A percentile compares a stretch with the other conserved stretches of the same genome.
Conservation (phyloP, 768 basidiomycete genomes). For the Hydnum rufescens region DNA sequence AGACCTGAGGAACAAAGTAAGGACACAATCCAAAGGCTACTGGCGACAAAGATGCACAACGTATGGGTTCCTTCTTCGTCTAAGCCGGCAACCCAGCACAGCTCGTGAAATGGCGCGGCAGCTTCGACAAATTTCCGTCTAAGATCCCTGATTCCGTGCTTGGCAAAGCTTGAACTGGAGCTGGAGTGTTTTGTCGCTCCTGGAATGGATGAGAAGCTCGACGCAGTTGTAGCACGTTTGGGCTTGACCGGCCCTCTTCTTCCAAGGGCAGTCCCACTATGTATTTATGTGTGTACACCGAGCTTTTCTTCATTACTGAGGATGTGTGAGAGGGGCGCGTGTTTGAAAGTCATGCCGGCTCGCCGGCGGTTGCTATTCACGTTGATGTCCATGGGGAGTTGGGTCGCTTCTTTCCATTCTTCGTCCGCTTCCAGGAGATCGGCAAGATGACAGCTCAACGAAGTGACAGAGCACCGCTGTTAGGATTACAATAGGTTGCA, state of each 20-base stretch:
- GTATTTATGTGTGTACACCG: conserved; percentile 76
- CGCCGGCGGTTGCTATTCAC: conserved; percentile 45
- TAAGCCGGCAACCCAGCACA: conserved; percentile 77
- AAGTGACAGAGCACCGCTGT: conserved; percentile 39
- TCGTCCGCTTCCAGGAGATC: conserved; percentile 77
- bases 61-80: conserved; percentile 85
- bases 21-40: neutral
- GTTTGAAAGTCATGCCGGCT: neutral
- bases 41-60: conserved; percentile 36
- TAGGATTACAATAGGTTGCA: neutral
- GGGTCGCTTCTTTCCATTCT: conserved; percentile 85
- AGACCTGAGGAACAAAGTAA: conserved; percentile 25
- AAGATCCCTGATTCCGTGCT: conserved; percentile 86
- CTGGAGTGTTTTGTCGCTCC: conserved; percentile 56
- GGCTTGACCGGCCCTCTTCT: conserved; percentile 93
- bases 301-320: conserved; percentile 71
- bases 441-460: conserved; percentile 72
- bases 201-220: conserved; percentile 66
- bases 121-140: conserved; percentile 87
- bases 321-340: neutral
- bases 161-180: conserved; percentile 83
- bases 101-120: conserved; percentile 80
- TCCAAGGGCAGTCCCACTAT: conserved; percentile 86
- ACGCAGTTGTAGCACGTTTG: conserved; percentile 96
- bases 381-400: conserved; percentile 79